Conservation (phyloP, 352 stramenopile species). For the Pythium oligandrum region DNA sequence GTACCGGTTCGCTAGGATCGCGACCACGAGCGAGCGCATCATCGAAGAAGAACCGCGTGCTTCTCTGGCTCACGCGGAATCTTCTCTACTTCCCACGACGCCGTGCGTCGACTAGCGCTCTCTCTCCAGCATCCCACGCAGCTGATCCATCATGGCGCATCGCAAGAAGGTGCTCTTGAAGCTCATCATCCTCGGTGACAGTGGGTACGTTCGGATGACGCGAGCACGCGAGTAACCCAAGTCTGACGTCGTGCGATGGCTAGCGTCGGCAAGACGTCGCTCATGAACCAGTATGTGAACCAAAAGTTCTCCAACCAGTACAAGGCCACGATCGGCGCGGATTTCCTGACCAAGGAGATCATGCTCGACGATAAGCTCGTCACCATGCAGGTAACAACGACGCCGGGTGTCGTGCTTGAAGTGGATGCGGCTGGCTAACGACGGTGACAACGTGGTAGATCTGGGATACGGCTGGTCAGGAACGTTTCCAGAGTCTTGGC, state of each 20-base stretch:
- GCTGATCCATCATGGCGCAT: constrained; percentile 48
- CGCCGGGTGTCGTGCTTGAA: constrained; percentile 1
- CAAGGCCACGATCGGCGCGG: constrained; percentile 98
- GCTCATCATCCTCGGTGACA: constrained; percentile 98
- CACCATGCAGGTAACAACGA: constrained; percentile 83
- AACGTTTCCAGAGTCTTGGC: constrained; percentile 98
- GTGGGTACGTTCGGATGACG: constrained; percentile 65
- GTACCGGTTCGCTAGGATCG: constrained; percentile 4
- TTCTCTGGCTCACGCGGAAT: too few relatives aligned
- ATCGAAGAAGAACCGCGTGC: too few relatives aligned
- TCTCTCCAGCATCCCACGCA: too few relatives aligned
- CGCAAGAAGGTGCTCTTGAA: constrained; percentile 97
- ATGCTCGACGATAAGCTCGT: constrained; percentile 95
- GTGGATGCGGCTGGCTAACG: background rate
- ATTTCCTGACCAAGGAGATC: constrained; percentile 98
- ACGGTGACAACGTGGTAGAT: constrained; percentile 74
- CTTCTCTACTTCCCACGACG: too few relatives aligned
- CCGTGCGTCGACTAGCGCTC: too few relatives aligned
- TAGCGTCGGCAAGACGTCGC: constrained; percentile 98
- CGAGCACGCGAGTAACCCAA: too few relatives aligned
- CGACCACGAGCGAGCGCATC: too few relatives aligned
- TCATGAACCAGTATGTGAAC: constrained; percentile 99
- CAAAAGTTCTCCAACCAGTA: constrained; percentile 99
- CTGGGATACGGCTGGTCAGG: constrained; percentile 99
- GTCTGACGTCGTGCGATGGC: too few relatives aligned